These are phyloP conservation scores for Geotrichum candidum DNA, from an alignment of 1,139 yeast genomes.

Conservation along the genomic window DNA sequence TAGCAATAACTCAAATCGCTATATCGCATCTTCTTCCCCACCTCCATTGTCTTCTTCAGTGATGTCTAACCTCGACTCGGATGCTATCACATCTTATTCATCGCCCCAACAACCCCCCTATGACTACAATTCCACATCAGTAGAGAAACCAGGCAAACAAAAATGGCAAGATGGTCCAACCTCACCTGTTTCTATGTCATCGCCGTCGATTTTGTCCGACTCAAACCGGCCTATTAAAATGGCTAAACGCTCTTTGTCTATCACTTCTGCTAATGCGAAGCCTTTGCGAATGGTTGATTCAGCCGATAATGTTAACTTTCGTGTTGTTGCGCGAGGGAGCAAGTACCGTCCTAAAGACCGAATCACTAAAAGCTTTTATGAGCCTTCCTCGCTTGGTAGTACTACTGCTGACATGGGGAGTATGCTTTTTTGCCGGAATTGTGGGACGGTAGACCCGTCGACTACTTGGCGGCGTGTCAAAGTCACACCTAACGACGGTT, in stretches of 20 bases:
- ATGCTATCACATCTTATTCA: constrained; percentile 7
- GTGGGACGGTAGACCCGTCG: constrained; percentile 35
- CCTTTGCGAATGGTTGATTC: not conserved
- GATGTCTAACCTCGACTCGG: constrained; percentile 9
- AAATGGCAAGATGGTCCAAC: constrained; percentile 10
- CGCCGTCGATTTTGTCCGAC: constrained; percentile 3
- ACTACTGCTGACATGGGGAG: not conserved
- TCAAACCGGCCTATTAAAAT: constrained; percentile 1
- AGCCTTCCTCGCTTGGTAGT: not conserved
- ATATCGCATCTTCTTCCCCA: constrained; percentile 5
- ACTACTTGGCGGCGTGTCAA: constrained; percentile 34
- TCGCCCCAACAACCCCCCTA: constrained; percentile 11
- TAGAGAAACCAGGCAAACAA: constrained; percentile 4
- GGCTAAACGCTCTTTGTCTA: constrained; percentile 11
- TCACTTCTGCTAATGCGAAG: not conserved
- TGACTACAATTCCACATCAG: constrained; percentile 3
- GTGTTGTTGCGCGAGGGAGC: constrained; percentile 6
- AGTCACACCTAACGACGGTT: not conserved
- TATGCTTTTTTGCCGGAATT: constrained; percentile 32
- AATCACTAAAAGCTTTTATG: not conserved
- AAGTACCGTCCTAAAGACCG: constrained; percentile 4
- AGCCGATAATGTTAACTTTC: not conserved
- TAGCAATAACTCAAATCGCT: not conserved
- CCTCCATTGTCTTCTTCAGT: constrained; percentile 4
- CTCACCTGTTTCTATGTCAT: constrained; percentile 15